Base-by-base conservation (phyloP, 225 moss, liverwort and hornwort genomes). In the Pseudoscleropodium purum region DNA sequence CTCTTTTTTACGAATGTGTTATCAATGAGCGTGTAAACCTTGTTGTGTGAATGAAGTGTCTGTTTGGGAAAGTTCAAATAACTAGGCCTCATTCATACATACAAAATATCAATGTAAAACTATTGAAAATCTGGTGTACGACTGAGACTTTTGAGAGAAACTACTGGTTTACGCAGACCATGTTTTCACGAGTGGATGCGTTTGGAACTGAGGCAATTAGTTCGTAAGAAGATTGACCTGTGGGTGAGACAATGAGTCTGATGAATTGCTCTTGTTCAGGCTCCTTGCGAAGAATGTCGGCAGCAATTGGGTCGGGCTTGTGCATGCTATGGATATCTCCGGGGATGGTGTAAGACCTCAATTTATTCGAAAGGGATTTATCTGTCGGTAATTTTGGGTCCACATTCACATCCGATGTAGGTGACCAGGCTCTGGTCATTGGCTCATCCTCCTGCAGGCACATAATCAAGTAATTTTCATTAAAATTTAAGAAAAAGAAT, bases 181-280 rank as follows among this genome's bases (percentile, higher is more conserved):
- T n/a, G 16, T 79, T 79, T 57, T n/a, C 36, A 36, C 10, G 5
- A 24, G 21, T 34, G 18, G 6, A 85, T 45, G 62, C 13, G 26
- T 56, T 34, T n/a, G 5, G 57, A 57, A 57, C 7, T 16, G n/a
- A 57, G 27, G n/a, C 17, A 57, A 36, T 13, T 25, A 17, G 11
- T 14, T 2, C 11, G 57, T 3, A 30, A 19, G 6, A 45, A 63
- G 45, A 17, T 6, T 2, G 26, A 98, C 98, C 97, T 69, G 91
- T 82, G 17, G 97, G 99, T 84, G 99, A 92, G 54, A 99, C 96
- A 51, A 94, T 94, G 85, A 99, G 94, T 79, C 97, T 88, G n/a
- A 97, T 94, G 75, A 97, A 99, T 33, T 93, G 94, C 85, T 99
- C 99, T 91, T 96, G 99, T 86, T 99, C 97, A 5, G 99, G 99